A percentile compares a stretch with the other conserved stretches of the same genome.
phyloP scores from a whole-genome alignment of 768 basidiomycete genomes.

The Rubroboletus pulcherrimus region DNA sequence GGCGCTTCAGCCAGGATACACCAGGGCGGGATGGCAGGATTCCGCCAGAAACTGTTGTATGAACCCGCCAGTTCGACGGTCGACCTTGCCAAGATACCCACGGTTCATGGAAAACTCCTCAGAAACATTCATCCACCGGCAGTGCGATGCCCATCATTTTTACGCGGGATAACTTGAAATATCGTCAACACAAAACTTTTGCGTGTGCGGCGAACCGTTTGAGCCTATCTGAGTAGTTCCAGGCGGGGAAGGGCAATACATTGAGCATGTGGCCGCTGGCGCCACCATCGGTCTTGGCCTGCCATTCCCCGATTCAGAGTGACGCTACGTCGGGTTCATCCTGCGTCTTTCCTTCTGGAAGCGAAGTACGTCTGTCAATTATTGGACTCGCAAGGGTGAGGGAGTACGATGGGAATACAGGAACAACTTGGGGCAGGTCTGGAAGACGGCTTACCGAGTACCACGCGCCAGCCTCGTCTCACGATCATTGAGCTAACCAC shows the following conservation, averaged over 20 bases:
- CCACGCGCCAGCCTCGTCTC: neutral
- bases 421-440: neutral
- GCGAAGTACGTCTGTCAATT: neutral
- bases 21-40: neutral
- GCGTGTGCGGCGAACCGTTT: neutral
- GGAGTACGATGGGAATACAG: neutral
- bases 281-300: neutral
- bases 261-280: neutral
- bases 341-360: neutral
- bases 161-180: too few relatives aligned
- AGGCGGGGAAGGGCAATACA: neutral
- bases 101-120: neutral
- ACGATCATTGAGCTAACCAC: conserved; percentile 2
- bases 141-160: neutral
- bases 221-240: neutral
- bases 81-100: neutral
- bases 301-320: neutral
- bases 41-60: neutral
- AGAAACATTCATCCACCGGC: neutral
- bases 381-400: neutral
- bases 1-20: neutral
- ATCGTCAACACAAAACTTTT: neutral
- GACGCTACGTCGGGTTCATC: neutral
- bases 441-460: too few relatives aligned
- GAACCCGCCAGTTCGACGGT: neutral